Evolutionary conservation across 2,329 filamentous ascomycete species (phyloP), one percentile per base, ranked within the genome.

Genomic region (Pseudocercospora vitis): DNA sequence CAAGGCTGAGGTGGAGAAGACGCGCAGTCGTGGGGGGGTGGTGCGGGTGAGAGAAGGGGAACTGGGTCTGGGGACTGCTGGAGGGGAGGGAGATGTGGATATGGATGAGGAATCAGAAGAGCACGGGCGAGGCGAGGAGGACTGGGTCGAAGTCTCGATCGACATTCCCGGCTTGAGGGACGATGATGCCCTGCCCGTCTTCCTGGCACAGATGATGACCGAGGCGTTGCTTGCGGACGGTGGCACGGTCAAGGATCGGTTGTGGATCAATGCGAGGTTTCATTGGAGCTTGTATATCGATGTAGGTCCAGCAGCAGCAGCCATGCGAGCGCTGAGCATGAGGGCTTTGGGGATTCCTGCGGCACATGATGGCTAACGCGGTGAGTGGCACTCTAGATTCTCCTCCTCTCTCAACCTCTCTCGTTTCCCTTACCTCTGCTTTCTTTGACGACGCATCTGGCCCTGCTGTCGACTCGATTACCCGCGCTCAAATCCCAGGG

Each of bases 271-370:
- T 74, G 76, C 79, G 55, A 82, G 91, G 39, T 99, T 92, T 78
- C 92, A 97, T 78, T 99, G 94, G 94, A 89, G 91, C 74, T 72
- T 99, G 53, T 97, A 92, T 73, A 81, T 99, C 59, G 94, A 99
- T 74, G 91, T 96, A 72, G 68, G 88, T 79, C 19, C 46, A 12
- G 24, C 35, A 40, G 42, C 49, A 29, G 11, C 6, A 11, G 11
- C 6, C 26, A 29, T 29, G 11, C n/a, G n/a, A n/a, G n/a, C n/a
- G n/a, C n/a, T n/a, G n/a, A n/a, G n/a, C n/a, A n/a, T n/a, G n/a
- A n/a, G n/a, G n/a, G n/a, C 28, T 9, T 2, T 33, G 31, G 14
- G 3, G 7, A 14, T 35, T 33, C 18, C n/a, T 19, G 3, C 7
- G 33, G 3, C 1, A 9, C 11, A 18, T 19, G 29, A 7, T 16